Evolutionary conservation across 441 rosid genomes (phyloP).

Genomic region (Euphorbia neoarborescens): DNA sequence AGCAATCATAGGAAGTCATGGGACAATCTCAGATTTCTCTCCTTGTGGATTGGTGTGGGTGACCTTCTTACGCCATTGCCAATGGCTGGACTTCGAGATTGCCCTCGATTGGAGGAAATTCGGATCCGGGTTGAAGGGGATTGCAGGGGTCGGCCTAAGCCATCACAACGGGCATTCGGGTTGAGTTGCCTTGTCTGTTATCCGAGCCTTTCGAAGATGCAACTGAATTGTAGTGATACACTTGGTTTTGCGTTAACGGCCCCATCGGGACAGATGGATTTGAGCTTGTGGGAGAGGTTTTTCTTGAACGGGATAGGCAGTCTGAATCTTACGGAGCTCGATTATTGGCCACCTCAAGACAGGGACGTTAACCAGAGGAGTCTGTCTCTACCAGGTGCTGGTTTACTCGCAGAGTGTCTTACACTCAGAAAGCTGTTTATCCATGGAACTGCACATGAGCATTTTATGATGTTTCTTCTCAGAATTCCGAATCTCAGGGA

Average conservation of each 20-base stretch:
- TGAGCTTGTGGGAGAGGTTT: constrained; percentile 89
- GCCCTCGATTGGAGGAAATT: constrained; percentile 75
- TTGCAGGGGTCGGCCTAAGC: constrained; percentile 54
- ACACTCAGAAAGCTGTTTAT: constrained; percentile 70
- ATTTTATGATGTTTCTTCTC: constrained; percentile 72
- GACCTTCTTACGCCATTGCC: constrained; percentile 56
- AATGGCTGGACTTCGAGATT: constrained; percentile 49
- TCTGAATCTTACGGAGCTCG: constrained; percentile 54
- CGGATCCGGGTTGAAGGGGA: constrained; percentile 74
- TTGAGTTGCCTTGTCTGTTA: constrained; percentile 51
- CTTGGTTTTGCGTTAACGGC: constrained; percentile 71
- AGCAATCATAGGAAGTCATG: constrained; percentile 44
- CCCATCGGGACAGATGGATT: constrained; percentile 74
- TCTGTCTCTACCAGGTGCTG: constrained; percentile 64
- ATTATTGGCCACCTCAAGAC: constrained; percentile 93
- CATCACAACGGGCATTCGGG: constrained; percentile 49
- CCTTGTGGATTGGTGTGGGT: constrained; percentile 71
- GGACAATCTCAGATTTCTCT: constrained; percentile 57
- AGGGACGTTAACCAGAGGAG: constrained; percentile 83
- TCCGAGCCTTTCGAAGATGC: constrained; percentile 68
- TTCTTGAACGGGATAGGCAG: constrained; percentile 57
- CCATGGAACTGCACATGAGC: constrained; percentile 83
- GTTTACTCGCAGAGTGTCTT: constrained; percentile 47
- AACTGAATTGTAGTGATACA: constrained; percentile 63
- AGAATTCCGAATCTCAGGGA: constrained; percentile 54